Percentiles rank a stretch among this genome's conserved stretches.
phyloP scores from a whole-genome alignment of 2,329 filamentous ascomycete genomes.

The Botryotinia convoluta region DNA sequence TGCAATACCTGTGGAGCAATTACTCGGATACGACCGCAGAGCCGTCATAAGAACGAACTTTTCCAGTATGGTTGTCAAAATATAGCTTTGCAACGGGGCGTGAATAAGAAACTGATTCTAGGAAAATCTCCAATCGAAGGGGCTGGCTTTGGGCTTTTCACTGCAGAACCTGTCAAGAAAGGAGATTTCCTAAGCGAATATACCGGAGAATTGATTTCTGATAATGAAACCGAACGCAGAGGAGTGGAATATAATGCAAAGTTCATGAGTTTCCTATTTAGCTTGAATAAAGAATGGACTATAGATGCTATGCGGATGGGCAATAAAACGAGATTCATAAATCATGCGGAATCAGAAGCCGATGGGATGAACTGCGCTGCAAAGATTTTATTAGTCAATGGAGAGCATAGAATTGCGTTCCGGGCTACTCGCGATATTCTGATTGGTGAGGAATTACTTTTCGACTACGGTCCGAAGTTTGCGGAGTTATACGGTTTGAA shows the following conservation, averaged over 20 bases:
- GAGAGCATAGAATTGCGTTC: slow-evolving; percentile 74
- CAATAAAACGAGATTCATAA: slow-evolving; percentile 81
- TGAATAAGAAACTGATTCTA: slow-evolving; percentile 63
- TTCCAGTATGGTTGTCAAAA: slow-evolving; percentile 66
- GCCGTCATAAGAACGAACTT: slow-evolving; percentile 57
- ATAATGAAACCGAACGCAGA: slow-evolving; percentile 34
- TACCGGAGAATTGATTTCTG: slow-evolving; percentile 67
- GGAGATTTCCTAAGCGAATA: slow-evolving; percentile 81
- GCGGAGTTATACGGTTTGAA: slow-evolving; percentile 51
- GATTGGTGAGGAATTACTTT: slow-evolving; percentile 74
- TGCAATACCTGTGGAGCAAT: slow-evolving; percentile 68
- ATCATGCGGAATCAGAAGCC: slow-evolving; percentile 66
- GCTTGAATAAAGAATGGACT: slow-evolving; percentile 48
- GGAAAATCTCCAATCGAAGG: slow-evolving; percentile 66
- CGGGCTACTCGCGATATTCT: slow-evolving; percentile 64
- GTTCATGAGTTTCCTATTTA: slow-evolving; percentile 49
- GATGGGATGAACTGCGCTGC: slow-evolving; percentile 62
- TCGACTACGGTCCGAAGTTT: slow-evolving; percentile 73
- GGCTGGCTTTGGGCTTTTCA: slow-evolving; percentile 73
- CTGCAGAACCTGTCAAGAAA: slow-evolving; percentile 44
- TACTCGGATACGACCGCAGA: slow-evolving; percentile 67
- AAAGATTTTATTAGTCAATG: slow-evolving; percentile 69
- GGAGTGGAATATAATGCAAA: slow-evolving; percentile 40
- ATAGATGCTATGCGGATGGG: slow-evolving; percentile 74
- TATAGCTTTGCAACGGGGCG: slow-evolving; percentile 65